Evolutionary conservation across 345 rosid genomes (phyloP).

Genomic region (Syzygium aromaticum): DNA sequence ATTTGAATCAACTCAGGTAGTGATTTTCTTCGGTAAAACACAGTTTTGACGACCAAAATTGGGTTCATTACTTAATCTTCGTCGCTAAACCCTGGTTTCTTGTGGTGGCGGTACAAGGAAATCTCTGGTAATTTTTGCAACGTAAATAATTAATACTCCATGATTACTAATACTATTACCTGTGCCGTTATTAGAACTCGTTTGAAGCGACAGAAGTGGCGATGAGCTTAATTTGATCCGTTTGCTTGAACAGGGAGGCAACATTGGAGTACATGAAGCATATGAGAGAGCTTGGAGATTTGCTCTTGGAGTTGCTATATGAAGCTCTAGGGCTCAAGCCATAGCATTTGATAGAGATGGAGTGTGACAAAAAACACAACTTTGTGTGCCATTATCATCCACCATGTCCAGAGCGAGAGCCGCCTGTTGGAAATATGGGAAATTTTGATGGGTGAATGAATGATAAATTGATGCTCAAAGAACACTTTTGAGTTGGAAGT

Average conservation of each 20-base stretch:
- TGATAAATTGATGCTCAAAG: too few species aligned
- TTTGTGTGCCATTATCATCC: constrained; percentile 32
- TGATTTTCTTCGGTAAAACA: background rate
- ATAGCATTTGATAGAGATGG: constrained; percentile 14
- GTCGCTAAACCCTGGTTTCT: too few species aligned
- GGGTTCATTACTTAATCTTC: too few species aligned
- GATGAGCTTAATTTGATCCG: background rate
- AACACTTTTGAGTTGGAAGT: too few species aligned
- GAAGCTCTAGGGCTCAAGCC: constrained; percentile 30
- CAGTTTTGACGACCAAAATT: background rate
- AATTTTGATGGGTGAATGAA: too few species aligned
- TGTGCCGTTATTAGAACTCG: background rate
- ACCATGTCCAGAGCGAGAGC: constrained; percentile 30
- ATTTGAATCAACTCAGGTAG: background rate
- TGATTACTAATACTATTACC: background rate
- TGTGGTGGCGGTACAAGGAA: background rate
- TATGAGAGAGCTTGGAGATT: background rate
- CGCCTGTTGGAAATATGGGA: background rate
- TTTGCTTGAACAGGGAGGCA: background rate
- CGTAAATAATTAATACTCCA: background rate
- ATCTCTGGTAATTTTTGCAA: background rate
- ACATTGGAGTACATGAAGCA: background rate
- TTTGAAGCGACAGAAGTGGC: background rate
- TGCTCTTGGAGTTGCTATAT: constrained; percentile 18
- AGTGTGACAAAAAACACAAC: background rate